Evolutionary conservation across 148 eudicot genomes (phyloP), one percentile per base, ranked within the genome.

Genomic region (Polygonum maritimum): DNA sequence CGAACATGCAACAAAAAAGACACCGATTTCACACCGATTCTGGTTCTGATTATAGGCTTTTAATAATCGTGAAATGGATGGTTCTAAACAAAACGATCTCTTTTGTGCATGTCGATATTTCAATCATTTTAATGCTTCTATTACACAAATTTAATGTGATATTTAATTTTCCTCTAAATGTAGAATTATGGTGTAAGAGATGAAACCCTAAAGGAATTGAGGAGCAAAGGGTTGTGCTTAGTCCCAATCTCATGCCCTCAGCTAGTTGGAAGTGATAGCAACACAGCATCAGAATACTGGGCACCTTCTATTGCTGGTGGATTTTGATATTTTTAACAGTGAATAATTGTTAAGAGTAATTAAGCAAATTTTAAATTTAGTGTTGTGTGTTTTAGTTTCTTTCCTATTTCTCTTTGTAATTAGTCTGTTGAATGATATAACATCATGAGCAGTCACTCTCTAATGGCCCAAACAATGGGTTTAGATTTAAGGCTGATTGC

Each of bases 271-370:
- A 85, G 69, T 74, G 91, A 89, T 41, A 85, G 76, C 74, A 78
- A 75, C 80, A 78, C 76, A 79, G 93, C 93, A 80, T 87, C 91
- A 15, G 91, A 89, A 77, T 91, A 88, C 83, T 91, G 97, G 93
- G 87, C 93, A 73, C 87, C 87, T 55, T 78, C 87, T 39, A 82
- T 84, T 22, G 89, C 90, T 35, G 89, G 87, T 73, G 87, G 89
- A 62, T 88, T 84, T 77, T 86, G 76, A 87, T 45, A 5, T 21
- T 35, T 19, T 70, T 40, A 48, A 4, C 10, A 48, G 13, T 47
- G 1, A 73, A 22, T 48, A 51, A 31, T 21, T 22, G 10, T 15
- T 67, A 5, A 5, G 35, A 31, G n/a, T 63, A 35, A 63, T 18
- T 35, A 63, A 26, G 31, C 31, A 26, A 26, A 35, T 15, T 35